Evolutionary conservation across 176 grass and related monocot species (phyloP), one percentile per base, ranked within the genome.

Genomic region (Eragrostis nindensis): DNA sequence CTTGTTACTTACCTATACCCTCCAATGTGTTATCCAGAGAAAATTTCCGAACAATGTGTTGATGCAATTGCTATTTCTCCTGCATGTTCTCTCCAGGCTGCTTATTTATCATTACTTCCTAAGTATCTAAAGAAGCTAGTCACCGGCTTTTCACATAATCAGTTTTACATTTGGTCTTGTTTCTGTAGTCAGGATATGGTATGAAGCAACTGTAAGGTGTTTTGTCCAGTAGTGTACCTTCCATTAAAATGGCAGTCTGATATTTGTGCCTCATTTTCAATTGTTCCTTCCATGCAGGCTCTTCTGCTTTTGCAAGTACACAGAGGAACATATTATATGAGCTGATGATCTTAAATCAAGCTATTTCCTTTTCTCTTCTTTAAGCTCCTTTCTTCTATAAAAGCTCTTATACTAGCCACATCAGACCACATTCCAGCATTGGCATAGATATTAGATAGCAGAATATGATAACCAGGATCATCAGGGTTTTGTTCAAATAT

Each of bases 401-500:
- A 67, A 70, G 50, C 73, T 93, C 91, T 87, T 68, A 93, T 89
- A 62, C 68, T 87, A 15, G 74, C 60, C 21, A 82, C 85, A 75
- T 90, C 78, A 50, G 71, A 80, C 91, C 91, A 93, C 88, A 80
- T 90, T 77, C 82, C 87, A 49, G 87, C 84, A 85, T 78, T 71
- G 12, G 91, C 91, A 82, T 93, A 93, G 19, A 90, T 90, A 65
- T 93, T 93, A 56, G 91, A 90, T 22, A 93, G 26, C 30, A 93
- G 81, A 87, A 93, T 82, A 64, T 90, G 86, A 52, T 93, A 93
- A n/a, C 91, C 91, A 65, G 91, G 85, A 87, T 93, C 87, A 71
- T 46, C 66, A 57, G 84, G 62, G 13, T 79, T 87, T 70, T 74
- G 82, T 60, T 90, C 87, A 82, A 90, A 90, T 84, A 90, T 93